phyloP scores from a whole-genome alignment of 2,329 filamentous ascomycete genomes.

The Colletotrichum echinochloae region DNA sequence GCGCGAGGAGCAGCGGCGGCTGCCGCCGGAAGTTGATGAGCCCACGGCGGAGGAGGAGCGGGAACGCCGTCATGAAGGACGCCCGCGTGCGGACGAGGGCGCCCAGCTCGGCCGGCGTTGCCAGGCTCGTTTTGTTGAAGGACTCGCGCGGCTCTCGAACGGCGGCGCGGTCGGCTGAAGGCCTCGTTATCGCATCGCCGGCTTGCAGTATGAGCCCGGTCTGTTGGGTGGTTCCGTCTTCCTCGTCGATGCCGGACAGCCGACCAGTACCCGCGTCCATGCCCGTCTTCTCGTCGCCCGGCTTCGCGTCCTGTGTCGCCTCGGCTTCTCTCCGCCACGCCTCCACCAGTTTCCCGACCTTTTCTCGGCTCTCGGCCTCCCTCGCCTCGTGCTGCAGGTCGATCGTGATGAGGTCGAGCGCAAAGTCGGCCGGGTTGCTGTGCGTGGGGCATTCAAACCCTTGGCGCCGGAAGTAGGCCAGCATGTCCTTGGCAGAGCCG shows the following conservation, averaged over 20 bases:
- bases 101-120: conserved; percentile 78
- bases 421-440: conserved; percentile 83
- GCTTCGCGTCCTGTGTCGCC: neutral
- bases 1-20: conserved; percentile 71
- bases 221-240: conserved; percentile 27
- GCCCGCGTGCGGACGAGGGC: conserved; percentile 73
- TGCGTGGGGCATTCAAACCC: conserved; percentile 75
- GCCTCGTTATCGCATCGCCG: neutral
- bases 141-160: conserved; percentile 52
- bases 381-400: conserved; percentile 75
- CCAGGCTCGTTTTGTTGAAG: conserved; percentile 60
- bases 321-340: conserved; percentile 60
- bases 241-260: conserved; percentile 48
- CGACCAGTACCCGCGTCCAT: conserved; percentile 42
- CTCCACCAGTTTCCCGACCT: conserved; percentile 71
- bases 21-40: conserved; percentile 77
- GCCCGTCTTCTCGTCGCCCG: conserved; percentile 32
- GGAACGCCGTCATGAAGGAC: conserved; percentile 71
- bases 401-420: conserved; percentile 80
- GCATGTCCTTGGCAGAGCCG: conserved; percentile 72
- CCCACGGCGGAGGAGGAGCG: conserved; percentile 75
- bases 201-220: neutral
- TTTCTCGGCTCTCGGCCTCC: conserved; percentile 72
- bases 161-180: conserved; percentile 17
- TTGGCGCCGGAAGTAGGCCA: conserved; percentile 70